Evolutionary conservation across 2,329 filamentous ascomycete species (phyloP).

Genomic region (Paramyrothecium roridum): DNA sequence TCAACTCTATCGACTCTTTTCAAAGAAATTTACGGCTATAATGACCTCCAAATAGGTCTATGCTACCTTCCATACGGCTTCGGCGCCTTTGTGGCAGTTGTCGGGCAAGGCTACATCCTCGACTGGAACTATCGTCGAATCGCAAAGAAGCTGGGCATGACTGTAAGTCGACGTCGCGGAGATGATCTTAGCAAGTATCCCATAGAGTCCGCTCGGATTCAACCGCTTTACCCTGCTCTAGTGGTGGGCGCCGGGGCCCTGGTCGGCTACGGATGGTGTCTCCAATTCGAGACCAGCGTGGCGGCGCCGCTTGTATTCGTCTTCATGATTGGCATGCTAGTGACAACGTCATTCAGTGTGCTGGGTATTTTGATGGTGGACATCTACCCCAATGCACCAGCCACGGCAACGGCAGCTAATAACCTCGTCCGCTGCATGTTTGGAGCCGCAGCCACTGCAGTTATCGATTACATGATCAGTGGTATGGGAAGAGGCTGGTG

Average conservation of each 20-base stretch:
- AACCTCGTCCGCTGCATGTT: constrained; percentile 1
- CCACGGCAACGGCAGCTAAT: not conserved
- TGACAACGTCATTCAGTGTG: not conserved
- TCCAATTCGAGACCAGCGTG: not conserved
- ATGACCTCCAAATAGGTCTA: not conserved
- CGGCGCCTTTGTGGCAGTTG: not conserved
- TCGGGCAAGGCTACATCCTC: constrained; percentile 43
- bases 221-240: constrained; percentile 40
- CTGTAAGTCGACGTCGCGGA: constrained; percentile 43
- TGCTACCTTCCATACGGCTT: not conserved
- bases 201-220: constrained; percentile 38
- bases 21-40: not conserved
- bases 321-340: not conserved
- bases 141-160: constrained; percentile 43
- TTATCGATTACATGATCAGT: constrained; percentile 3
- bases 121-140: constrained; percentile 62
- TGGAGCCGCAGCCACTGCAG: constrained; percentile 10
- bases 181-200: constrained; percentile 37
- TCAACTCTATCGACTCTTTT: not conserved
- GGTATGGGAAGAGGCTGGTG: not conserved
- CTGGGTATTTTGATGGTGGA: not conserved
- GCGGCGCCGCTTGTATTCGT: not conserved
- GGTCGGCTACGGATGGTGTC: not conserved
- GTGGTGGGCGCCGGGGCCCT: constrained; percentile 14
- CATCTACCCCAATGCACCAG: not conserved